Conservation (phyloP, 2,329 filamentous ascomycete genomes). For the Cercospora zeina region DNA sequence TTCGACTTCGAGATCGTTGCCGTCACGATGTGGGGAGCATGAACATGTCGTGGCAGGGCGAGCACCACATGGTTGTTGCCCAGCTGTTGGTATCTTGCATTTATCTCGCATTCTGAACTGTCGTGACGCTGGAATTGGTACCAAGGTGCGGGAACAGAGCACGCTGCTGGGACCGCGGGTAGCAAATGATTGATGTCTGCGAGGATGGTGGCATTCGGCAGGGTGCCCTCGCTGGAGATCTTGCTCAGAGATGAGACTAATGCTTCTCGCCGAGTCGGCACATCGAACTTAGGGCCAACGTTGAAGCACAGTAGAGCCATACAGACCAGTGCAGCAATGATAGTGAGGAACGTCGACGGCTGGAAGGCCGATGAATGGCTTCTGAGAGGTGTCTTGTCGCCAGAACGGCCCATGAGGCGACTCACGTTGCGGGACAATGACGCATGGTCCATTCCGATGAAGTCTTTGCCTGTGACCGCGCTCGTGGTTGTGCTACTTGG, state of each 20-base stretch:
- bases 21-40: slow-evolving; percentile 8
- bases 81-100: slow-evolving; percentile 18
- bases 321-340: slow-evolving; percentile 5
- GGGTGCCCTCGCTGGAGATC: slow-evolving; percentile 15
- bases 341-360: not conserved
- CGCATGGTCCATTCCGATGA: slow-evolving; percentile 3
- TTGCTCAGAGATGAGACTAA: slow-evolving; percentile 27
- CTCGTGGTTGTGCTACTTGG: not conserved
- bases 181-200: slow-evolving; percentile 36
- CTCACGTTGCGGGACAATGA: not conserved
- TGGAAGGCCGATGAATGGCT: not conserved
- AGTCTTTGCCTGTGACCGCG: not conserved
- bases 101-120: not conserved
- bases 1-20: slow-evolving; percentile 16
- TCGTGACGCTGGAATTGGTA: not conserved
- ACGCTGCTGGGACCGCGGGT: slow-evolving; percentile 23
- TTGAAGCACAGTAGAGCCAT: not conserved
- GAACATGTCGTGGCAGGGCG: slow-evolving; percentile 27
- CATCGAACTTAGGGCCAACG: not conserved
- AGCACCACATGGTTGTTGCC: slow-evolving; percentile 35
- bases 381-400: not conserved
- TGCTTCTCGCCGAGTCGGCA: slow-evolving; percentile 27
- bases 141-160: slow-evolving; percentile 9
- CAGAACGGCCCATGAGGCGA: not conserved
- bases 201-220: slow-evolving; percentile 23